Evolutionary conservation across 306 rosid species (phyloP).

Genomic region (Pachyrhizus erosus): DNA sequence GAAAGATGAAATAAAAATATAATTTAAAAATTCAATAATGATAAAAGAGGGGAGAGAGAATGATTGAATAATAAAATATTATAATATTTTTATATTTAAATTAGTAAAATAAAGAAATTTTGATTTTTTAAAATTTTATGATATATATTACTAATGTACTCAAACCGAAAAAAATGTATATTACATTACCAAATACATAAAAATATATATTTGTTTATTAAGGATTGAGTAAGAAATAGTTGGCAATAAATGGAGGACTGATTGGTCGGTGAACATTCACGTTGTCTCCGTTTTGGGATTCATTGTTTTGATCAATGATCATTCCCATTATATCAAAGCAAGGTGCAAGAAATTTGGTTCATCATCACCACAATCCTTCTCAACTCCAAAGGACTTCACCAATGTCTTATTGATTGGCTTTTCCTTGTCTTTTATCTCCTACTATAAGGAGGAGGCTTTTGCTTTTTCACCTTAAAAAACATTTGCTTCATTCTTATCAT

Average conservation of each 20-base stretch:
- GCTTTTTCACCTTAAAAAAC: neutral
- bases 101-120: too few species aligned
- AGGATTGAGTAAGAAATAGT: neutral
- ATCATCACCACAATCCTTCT: slow-evolving; percentile 20
- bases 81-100: too few species aligned
- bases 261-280: slow-evolving; percentile 38
- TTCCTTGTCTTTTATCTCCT: neutral
- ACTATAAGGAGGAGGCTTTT: too few species aligned
- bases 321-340: slow-evolving; percentile 29
- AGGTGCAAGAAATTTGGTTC: slow-evolving; percentile 24
- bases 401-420: neutral
- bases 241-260: neutral
- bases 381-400: neutral
- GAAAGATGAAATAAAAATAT: too few species aligned
- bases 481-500: neutral
- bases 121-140: too few species aligned
- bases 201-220: neutral
- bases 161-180: too few species aligned
- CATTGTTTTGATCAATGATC: slow-evolving; percentile 39
- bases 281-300: slow-evolving; percentile 43
- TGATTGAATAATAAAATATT: too few species aligned
- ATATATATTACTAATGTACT: too few species aligned
- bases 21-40: too few species aligned
- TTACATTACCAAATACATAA: too few species aligned
- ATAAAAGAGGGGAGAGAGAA: too few species aligned